Base-by-base conservation (phyloP, 805 yeast species). In the Candida caryicola region DNA sequence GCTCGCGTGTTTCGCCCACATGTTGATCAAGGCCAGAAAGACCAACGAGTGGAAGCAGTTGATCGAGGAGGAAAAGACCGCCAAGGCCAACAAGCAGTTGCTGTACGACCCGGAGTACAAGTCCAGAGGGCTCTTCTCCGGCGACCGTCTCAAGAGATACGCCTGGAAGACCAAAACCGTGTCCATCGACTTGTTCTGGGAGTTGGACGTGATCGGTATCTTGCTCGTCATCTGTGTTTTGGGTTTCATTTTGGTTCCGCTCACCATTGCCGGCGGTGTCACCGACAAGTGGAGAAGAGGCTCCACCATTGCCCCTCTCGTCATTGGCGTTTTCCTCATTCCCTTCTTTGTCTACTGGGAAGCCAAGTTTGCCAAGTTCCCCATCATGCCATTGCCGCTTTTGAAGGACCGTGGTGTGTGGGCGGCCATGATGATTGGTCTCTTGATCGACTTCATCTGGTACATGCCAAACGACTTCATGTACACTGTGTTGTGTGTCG, bases 221-320 rank as follows among this genome's bases (percentile, higher is more conserved):
- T 49, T 80, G 14, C 58, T 82, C 15, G 54, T 83, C 49, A 67
- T 76, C 36, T 73, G 74, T 17, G 69, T 73, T 2, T 64, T 85
- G 16, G 88, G 86, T 29, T 74, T 82, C 47, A 66, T 85, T 31
- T 66, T 85, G 42, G 80, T 78, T 16, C 93, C 95, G 16, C 69
- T 85, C 47, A 84, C 93, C 9, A 59, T 85, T 21, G 90, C 90
- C 9, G 90, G 87, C 46, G 89, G 89, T 44, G 54, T 61, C 25
- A 32, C 52, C 1, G 46, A 63, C 2, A 66, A 69, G 36, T 85
- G 95, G 95, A 52, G 63, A 37, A 64, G 68, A 41, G 86, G 78
- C 13, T 66, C 76, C 31, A 70, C 81, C 47, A 78, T 85, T 48
- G 91, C 73, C 5, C 88, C 90, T 2, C 60, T 84, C 35, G 85